Evolutionary conservation across 768 basidiomycete species (phyloP).

Genomic region (Suillus brevipes): DNA sequence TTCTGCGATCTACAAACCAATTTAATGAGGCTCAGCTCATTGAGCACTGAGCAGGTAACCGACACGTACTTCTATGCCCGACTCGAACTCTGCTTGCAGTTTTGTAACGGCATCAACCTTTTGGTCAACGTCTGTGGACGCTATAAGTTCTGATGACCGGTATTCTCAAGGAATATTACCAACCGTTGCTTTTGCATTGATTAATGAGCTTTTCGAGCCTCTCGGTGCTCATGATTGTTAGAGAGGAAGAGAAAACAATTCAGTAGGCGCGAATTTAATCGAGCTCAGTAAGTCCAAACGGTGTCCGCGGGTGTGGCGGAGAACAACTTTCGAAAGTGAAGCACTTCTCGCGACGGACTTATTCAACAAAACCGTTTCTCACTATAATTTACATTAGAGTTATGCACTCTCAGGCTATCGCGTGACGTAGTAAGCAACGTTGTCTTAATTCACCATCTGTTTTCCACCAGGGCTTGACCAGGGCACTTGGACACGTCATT

Average conservation of each 20-base stretch:
- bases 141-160: conserved; percentile 12
- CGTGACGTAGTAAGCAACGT: background rate
- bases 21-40: background rate
- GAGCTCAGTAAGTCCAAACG: conserved; percentile 20
- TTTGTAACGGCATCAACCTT: conserved; percentile 81
- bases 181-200: conserved; percentile 69
- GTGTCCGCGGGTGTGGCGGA: conserved; percentile 22
- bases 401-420: background rate
- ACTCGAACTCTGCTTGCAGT: conserved; percentile 74
- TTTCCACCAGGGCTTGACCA: background rate
- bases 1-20: conserved; percentile 59
- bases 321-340: conserved; percentile 6
- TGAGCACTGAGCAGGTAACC: conserved; percentile 4
- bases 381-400: conserved; percentile 2
- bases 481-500: background rate
- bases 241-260: conserved; percentile 11
- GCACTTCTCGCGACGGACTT: conserved; percentile 3
- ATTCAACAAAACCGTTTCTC: conserved; percentile 1
- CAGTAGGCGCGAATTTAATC: conserved; percentile 13
- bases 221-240: conserved; percentile 52
- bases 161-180: conserved; percentile 17
- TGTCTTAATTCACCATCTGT: conserved; percentile 7
- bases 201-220: conserved; percentile 59
- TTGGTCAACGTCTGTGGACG: conserved; percentile 65
- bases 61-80: conserved; percentile 60